Base-by-base conservation (phyloP, 106 monocot genomes). In the Platanthera zijinensis region DNA sequence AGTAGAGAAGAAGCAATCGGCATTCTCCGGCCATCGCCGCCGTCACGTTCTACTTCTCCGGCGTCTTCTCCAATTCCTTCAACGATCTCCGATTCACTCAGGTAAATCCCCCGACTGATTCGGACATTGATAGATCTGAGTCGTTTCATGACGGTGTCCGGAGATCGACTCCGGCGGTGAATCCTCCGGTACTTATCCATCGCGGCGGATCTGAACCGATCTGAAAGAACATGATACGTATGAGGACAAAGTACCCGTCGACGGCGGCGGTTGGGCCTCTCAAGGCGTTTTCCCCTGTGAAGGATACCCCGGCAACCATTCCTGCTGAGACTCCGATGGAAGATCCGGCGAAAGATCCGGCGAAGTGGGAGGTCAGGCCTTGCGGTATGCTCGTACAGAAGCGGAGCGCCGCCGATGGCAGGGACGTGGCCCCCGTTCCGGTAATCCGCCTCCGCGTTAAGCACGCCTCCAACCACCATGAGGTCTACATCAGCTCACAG, bases 321-420 rank as follows among this genome's bases (percentile, higher is more conserved):
- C 74, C 22, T 51, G 81, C 51, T 5, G 75, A 76, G 45, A 22
- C 10, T 1, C 18, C 74, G 49, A 79, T 53, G 78, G 77, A 78
- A 17, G 56, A 48, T 2, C 18, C 76, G 49, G 81, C 63, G 78
- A 74, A 78, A 17, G 56, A 48, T 2, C 15, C 78, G 32, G 81
- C 74, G 74, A 83, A 86, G 76, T 91, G 89, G 90, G 96, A 97
- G 80, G 87, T 97, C 61, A 77, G 93, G 83, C 96, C 96, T 0
- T 83, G 97, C 17, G 97, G 97, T 10, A 94, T 97, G 97, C 87
- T 97, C 11, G 97, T 97, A 28, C 97, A 97, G 90, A 97, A 88
- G 75, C 76, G 97, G 69, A 61, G 74, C 57, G 73, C 83, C 0
- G 86, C 79, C 25, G 11, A 80, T 14, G 86, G 59, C 49, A 72